Conservation (phyloP, 2,329 filamentous ascomycete genomes). For the Peltaster fructicola region DNA sequence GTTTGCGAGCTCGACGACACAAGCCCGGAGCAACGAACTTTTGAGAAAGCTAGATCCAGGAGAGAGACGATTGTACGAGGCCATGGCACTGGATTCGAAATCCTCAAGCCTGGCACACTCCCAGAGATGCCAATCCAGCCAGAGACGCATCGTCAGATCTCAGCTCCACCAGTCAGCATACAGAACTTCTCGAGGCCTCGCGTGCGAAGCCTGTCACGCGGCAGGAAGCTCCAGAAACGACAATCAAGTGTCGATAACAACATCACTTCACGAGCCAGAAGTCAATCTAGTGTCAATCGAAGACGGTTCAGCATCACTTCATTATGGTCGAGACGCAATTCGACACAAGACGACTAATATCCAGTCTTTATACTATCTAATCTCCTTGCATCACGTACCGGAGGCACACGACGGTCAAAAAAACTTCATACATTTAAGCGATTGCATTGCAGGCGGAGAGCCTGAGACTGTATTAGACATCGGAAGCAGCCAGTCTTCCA, state of each 20-base stretch:
- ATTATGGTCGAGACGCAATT: neutral
- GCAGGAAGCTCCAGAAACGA: conserved; percentile 16
- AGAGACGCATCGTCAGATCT: conserved; percentile 7
- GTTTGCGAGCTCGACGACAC: no score
- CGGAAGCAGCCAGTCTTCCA: neutral
- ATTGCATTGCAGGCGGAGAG: neutral
- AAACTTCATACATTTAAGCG: no score
- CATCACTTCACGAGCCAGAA: neutral
- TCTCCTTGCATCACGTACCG: no score
- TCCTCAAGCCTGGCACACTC: conserved; percentile 18
- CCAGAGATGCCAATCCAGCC: conserved; percentile 5
- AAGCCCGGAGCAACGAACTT: no score
- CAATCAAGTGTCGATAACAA: conserved; percentile 4
- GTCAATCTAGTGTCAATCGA: neutral
- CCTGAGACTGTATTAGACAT: neutral
- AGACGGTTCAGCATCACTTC: neutral
- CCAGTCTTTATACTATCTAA: no score
- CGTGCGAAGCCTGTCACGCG: conserved; percentile 2
- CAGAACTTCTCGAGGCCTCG: conserved; percentile 7
- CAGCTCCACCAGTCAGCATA: conserved; percentile 14
- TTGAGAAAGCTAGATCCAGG: conserved; percentile 9
- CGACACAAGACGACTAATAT: neutral
- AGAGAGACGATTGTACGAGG: conserved; percentile 15
- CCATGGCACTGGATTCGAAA: conserved; percentile 19
- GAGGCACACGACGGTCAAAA: no score